These are phyloP conservation scores for Panicum virgatum DNA, from an alignment of 202 grass and related monocot genomes.

Conservation along the genomic window DNA sequence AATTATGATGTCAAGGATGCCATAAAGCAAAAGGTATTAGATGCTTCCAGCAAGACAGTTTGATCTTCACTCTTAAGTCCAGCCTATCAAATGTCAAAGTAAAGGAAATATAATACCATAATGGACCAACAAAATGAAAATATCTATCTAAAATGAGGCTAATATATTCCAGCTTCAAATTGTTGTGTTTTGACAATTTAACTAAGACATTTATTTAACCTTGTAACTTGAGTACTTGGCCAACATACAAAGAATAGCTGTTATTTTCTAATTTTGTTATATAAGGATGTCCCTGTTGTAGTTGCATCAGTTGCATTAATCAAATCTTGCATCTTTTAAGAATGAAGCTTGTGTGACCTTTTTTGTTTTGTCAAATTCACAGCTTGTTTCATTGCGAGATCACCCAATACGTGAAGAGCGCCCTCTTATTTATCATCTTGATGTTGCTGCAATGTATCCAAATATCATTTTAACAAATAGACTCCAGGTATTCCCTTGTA, in stretches of 20 bases:
- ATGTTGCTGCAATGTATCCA: slow-evolving; percentile 99
- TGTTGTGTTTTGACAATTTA: not conserved
- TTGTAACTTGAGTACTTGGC: not conserved
- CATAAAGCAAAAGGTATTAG: slow-evolving; percentile 85
- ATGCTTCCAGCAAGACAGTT: slow-evolving; percentile 30
- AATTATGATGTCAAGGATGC: slow-evolving; percentile 98
- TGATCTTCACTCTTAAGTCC: slow-evolving; percentile 4
- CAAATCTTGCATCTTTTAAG: slow-evolving; percentile 32
- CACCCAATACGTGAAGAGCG: slow-evolving; percentile 82
- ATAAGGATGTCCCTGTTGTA: slow-evolving; percentile 4
- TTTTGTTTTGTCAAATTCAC: slow-evolving; percentile 43
- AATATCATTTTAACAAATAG: slow-evolving; percentile 99
- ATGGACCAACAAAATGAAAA: slow-evolving; percentile 6
- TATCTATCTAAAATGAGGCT: not conserved
- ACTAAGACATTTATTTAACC: not conserved
- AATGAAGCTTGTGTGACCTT: slow-evolving; percentile 42
- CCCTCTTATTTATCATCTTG: slow-evolving; percentile 98
- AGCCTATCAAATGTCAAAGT: not conserved
- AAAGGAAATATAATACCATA: slow-evolving; percentile 8
- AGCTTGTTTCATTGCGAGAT: slow-evolving; percentile 85
- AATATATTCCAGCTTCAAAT: slow-evolving; percentile 2
- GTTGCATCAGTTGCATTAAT: not conserved
- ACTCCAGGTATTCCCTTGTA: slow-evolving; percentile 70
- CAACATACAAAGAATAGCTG: slow-evolving; percentile 23
- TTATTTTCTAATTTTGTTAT: not conserved